phyloP scores from a whole-genome alignment of 2,329 filamentous ascomycete species.

The Ophiocordyceps camponoti-saundersi region DNA sequence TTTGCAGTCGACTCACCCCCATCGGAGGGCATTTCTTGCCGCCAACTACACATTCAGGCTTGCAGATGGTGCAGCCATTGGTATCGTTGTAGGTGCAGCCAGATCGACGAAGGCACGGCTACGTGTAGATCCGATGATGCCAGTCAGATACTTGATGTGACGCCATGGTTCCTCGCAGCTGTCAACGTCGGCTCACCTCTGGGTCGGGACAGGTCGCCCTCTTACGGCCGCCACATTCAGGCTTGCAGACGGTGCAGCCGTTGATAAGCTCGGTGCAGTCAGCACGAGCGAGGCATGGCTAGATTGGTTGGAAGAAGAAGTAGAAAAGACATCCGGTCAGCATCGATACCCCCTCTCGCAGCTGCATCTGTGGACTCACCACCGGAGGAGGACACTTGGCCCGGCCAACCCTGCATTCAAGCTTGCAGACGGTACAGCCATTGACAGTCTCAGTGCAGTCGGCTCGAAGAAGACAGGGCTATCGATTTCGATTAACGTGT shows the following conservation, averaged over 20 bases:
- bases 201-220: no score
- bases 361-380: not conserved
- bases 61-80: not conserved
- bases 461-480: not conserved
- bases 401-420: not conserved
- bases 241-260: not conserved
- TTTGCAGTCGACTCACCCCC: not conserved
- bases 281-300: not conserved
- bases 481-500: no score
- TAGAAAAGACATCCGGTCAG: no score
- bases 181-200: no score
- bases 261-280: not conserved
- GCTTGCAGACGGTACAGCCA: not conserved
- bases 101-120: not conserved
- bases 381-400: not conserved
- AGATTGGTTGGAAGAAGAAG: no score
- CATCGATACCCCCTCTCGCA: no score
- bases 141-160: no score
- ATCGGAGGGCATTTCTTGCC: no score
- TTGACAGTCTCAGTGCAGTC: not conserved
- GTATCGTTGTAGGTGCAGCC: not conserved
- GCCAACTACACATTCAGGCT: not conserved
- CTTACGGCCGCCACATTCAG: not conserved
- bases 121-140: not conserved
- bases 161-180: no score